These are phyloP conservation scores for Musa acuminata DNA, from an alignment of 176 grass and related monocot genomes.

Conservation along the genomic window DNA sequence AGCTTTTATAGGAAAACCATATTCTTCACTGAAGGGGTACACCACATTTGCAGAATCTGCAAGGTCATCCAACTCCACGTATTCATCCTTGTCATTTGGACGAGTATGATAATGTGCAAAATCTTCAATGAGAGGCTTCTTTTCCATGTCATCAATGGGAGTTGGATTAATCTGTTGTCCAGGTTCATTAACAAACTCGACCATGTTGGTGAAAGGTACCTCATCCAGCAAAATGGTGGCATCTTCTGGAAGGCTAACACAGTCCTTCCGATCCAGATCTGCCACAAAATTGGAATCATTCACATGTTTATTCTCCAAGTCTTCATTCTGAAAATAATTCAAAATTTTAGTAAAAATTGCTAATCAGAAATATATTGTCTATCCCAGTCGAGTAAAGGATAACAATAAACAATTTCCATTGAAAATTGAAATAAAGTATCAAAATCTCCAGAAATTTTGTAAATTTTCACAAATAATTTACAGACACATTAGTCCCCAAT, in stretches of 20 bases:
- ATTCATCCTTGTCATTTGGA: conserved; percentile 7
- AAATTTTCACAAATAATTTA: background rate
- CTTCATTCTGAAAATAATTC: conserved; percentile 27
- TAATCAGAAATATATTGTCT: background rate
- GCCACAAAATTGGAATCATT: background rate
- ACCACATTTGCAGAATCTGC: background rate
- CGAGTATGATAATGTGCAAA: background rate
- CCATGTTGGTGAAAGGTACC: background rate
- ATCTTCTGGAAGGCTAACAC: conserved; percentile 2
- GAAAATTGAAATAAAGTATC: background rate
- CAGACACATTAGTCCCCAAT: background rate
- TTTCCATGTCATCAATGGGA: background rate
- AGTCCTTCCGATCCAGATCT: conserved; percentile 2
- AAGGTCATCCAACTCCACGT: conserved; percentile 17
- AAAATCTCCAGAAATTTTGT: background rate
- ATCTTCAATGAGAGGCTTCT: background rate
- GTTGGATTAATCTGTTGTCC: background rate
- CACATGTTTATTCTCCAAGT: conserved; percentile 8
- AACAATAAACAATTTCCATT: background rate
- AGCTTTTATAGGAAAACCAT: conserved; percentile 4
- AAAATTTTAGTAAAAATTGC: background rate
- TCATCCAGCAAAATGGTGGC: background rate
- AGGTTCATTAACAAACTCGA: background rate
- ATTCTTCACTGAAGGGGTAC: background rate
- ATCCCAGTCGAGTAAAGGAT: conserved; percentile 2